A percentile compares a stretch with the other conserved stretches of the same genome.
phyloP scores from a whole-genome alignment of 305 asterid species.

The Nicotiana rustica region DNA sequence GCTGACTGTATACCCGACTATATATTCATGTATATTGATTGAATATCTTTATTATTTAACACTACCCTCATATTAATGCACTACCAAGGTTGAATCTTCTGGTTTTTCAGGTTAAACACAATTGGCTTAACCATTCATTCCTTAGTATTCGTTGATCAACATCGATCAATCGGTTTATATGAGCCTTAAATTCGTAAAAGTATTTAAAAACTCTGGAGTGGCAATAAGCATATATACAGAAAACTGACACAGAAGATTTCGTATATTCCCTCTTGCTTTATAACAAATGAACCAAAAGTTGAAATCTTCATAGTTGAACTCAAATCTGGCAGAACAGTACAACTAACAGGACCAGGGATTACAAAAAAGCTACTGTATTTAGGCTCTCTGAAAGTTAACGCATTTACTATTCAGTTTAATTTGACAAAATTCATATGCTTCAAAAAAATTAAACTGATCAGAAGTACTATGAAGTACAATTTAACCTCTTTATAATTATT shows the following conservation, averaged over 20 bases:
- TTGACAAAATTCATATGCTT: no score
- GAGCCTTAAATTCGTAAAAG: background rate
- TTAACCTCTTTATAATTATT: no score
- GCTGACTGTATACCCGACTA: no score
- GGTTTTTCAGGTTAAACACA: background rate
- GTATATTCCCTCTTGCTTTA: background rate
- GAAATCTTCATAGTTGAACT: background rate
- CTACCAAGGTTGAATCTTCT: background rate
- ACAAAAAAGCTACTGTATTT: no score
- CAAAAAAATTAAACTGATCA: no score
- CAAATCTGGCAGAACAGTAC: no score
- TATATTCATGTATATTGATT: no score
- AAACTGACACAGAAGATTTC: background rate
- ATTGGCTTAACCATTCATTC: background rate
- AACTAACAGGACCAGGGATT: no score
- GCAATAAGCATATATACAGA: background rate
- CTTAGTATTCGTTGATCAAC: background rate
- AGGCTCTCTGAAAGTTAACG: no score
- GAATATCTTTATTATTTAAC: no score
- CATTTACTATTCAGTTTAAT: no score
- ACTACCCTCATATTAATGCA: slow-evolving; percentile 8
- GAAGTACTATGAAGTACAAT: no score
- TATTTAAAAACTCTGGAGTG: background rate
- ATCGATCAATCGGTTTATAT: background rate
- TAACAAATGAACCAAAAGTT: background rate